Base-by-base conservation (phyloP, 805 yeast species). In the Metschnikowia santaceciliae region DNA sequence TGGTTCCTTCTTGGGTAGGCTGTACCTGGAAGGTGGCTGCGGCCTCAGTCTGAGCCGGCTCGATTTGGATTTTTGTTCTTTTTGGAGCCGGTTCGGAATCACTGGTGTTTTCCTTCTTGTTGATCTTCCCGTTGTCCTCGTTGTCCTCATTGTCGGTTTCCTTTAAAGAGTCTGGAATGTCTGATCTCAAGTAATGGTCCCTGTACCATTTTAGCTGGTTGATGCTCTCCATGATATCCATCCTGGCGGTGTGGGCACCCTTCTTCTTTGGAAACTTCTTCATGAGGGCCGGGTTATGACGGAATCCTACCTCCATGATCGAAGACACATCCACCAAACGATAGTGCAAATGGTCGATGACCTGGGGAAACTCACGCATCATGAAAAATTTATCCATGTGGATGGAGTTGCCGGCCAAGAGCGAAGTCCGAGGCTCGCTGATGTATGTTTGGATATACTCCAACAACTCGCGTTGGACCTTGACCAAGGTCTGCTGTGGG, bases 321-420 rank as follows among this genome's bases (percentile, higher is more conserved):
- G 90, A 75, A n/a, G 95, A 84, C 14, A 94, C 99, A 62, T 94
- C 99, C 38, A 94, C 79, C 37, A 91, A 76, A 49, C 99, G 78
- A 65, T 94, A 94, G 63, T 73, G 80, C 59, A 80, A 68, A 52
- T 75, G 75, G 38, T 79, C 79, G n/a, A 79, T 66, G 6, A 89
- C 84, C 44, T 76, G 67, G 0, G 98, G 98, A 72, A 94, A 83
- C 61, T 92, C 96, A 48, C 80, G 76, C 64, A 82, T 71, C 86
- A 94, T 78, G 68, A 92, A 94, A 46, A 86, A 76, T 52, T 90
- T 79, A 66, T 94, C 99, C 84, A 89, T 84, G 66, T 94, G 97
- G 17, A 94, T 84, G 0, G 96, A 80, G 59, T 92, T 94, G 1
- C 99, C 99, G 0, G 96, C 96, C 49, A 94, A 68, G 0, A 94